phyloP scores from a whole-genome alignment of 495 filamentous ascomycete species.

The Choiromyces venosus region DNA sequence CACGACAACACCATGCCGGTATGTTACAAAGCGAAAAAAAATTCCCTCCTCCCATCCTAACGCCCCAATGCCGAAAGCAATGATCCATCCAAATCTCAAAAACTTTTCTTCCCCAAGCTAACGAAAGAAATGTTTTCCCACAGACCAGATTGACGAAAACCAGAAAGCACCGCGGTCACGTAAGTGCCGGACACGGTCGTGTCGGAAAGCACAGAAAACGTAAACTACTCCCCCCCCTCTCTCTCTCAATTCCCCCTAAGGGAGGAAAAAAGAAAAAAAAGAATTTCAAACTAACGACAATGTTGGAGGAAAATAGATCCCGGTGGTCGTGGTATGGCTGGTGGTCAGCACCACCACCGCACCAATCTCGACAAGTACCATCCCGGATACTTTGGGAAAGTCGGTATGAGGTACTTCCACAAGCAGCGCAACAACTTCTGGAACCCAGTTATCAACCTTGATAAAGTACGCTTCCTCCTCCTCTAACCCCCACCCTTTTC shows the following conservation, averaged over 20 bases:
- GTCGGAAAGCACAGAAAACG: slow-evolving; percentile 91
- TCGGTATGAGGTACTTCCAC: slow-evolving; percentile 96
- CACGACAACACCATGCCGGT: not conserved
- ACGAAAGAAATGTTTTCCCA: not conserved
- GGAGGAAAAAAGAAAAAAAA: slow-evolving; percentile 12
- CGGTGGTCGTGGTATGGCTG: slow-evolving; percentile 59
- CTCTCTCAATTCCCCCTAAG: not conserved
- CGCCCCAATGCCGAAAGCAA: not conserved
- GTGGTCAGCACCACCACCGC: slow-evolving; percentile 92
- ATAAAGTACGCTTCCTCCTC: slow-evolving; percentile 59
- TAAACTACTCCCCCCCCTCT: slow-evolving; percentile 17
- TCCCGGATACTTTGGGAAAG: slow-evolving; percentile 96
- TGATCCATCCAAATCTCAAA: not conserved
- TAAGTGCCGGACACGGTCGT: slow-evolving; percentile 89
- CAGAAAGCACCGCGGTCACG: slow-evolving; percentile 68
- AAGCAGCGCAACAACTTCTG: slow-evolving; percentile 83
- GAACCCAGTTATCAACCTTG: slow-evolving; percentile 86
- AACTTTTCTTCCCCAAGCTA: not conserved
- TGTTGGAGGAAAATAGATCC: slow-evolving; percentile 34
- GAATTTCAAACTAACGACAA: slow-evolving; percentile 1
- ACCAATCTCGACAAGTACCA: slow-evolving; percentile 95
- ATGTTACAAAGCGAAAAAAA: not conserved
- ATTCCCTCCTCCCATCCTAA: not conserved
- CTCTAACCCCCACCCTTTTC: not conserved
- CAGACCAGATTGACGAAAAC: slow-evolving; percentile 43